Evolutionary conservation across 192 early-diverging fungal genomes (phyloP).

Genomic region (Dimargaris cristalligena): DNA sequence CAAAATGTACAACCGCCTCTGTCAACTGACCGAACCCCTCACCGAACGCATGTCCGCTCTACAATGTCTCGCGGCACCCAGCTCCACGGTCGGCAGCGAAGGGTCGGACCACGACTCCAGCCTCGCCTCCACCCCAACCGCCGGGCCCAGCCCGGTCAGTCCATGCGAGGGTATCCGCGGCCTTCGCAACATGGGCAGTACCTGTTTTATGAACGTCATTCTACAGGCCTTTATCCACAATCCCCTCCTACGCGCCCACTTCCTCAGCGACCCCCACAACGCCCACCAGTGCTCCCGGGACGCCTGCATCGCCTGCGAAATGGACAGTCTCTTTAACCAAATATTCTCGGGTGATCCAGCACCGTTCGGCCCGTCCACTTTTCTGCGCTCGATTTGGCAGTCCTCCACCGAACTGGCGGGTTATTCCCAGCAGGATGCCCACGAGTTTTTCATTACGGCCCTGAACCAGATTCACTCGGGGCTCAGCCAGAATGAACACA

Average conservation of each 20-base stretch:
- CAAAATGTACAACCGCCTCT: background rate
- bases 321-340: conserved; percentile 65
- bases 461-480: conserved; percentile 72
- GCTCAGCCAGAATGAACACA: conserved; percentile 27
- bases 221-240: conserved; percentile 87
- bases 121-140: background rate
- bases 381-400: conserved; percentile 82
- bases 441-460: conserved; percentile 88
- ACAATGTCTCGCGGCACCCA: background rate
- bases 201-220: conserved; percentile 92
- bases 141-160: background rate
- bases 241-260: conserved; percentile 72
- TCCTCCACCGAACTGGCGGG: conserved; percentile 72
- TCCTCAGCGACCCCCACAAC: conserved; percentile 82
- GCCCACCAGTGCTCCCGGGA: conserved; percentile 32
- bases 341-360: conserved; percentile 47
- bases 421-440: conserved; percentile 91
- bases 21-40: background rate
- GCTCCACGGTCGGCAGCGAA: too few species aligned
- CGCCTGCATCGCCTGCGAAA: conserved; percentile 83
- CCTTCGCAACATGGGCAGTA: conserved; percentile 79
- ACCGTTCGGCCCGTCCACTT: conserved; percentile 69
- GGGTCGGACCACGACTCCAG: background rate
- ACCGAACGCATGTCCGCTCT: background rate
- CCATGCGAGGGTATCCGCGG: conserved; percentile 60